A percentile compares a stretch with the other conserved stretches of the same genome.
phyloP scores from a whole-genome alignment of 257 asterid genomes.

The Ballota nigra region DNA sequence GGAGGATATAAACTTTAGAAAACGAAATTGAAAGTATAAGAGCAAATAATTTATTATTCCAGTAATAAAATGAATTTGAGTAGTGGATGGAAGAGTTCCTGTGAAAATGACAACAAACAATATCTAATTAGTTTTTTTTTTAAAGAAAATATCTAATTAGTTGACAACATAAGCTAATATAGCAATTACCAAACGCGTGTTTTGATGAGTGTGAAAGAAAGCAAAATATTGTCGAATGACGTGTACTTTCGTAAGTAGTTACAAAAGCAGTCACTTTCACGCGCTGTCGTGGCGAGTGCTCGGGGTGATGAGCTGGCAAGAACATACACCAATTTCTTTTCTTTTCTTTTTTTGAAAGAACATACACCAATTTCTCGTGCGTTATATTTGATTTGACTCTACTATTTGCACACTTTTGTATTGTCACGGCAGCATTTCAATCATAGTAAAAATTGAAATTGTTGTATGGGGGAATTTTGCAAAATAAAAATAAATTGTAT shows the following conservation, averaged over 20 bases:
- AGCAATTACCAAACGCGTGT: slow-evolving; percentile 14
- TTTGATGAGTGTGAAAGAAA: neutral
- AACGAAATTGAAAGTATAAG: no score
- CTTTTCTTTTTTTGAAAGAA: no score
- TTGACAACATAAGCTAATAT: neutral
- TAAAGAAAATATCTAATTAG: neutral
- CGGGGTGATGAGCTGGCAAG: slow-evolving; percentile 16
- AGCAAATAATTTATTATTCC: no score
- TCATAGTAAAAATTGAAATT: no score
- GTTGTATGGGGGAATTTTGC: no score
- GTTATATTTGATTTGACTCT: neutral
- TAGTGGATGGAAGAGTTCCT: no score
- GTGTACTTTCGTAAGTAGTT: no score
- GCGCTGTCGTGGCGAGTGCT: slow-evolving; percentile 23
- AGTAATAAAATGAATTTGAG: no score
- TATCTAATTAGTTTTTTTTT: no score
- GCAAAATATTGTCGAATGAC: neutral
- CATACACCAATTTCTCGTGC: neutral
- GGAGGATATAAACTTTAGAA: no score
- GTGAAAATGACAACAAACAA: neutral
- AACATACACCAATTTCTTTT: neutral
- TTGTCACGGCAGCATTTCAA: neutral
- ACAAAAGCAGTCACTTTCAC: neutral
- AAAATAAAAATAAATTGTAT: no score
- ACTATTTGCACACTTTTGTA: neutral